Base-by-base conservation (phyloP, 2,329 filamentous ascomycete species). In the Cercospora sesami region DNA sequence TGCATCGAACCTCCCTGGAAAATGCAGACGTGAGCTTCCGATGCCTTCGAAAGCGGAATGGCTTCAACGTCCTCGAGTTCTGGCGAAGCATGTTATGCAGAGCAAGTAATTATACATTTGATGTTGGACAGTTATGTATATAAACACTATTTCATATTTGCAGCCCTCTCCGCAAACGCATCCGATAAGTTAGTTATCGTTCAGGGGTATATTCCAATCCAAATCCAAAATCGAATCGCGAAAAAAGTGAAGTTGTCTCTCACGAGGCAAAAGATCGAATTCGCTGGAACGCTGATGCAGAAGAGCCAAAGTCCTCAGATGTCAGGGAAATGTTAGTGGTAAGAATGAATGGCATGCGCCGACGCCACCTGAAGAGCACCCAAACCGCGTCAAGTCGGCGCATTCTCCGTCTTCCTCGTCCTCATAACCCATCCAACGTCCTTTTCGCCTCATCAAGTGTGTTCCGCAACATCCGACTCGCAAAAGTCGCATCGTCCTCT, bases 361-460 rank as follows among this genome's bases (percentile, higher is more conserved):
- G 33, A 36, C 33, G 33, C 33, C 33, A 36, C 33, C 33, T 36
- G 36, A 5, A n/a, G 36, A 39, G 36, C 36, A n/a, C 36, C 6
- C 12, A 57, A 57, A 28, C 21, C 23, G 8, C 23, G 53, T 16
- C 53, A 12, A 2, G 53, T 57, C 23, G n/a, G 21, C 6, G 26
- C 53, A 57, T 68, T 39, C 6, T n/a, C 6, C 16, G 16, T 42
- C 36, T 42, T 42, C 36, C 36, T n/a, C 36, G 6, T 42, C 36
- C 14, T 42, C 39, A 68, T 31, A 68, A 64, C 1, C 91, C 92
- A 72, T 94, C 91, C 31, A 96, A 82, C 3, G 92, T 86, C 63
- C 87, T 85, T 68, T 89, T 87, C 5, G 93, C 93, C 63, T 88
- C 87, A 72, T 96, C 92, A 61, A 97, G 84, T 72, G 91, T 85